phyloP scores from a whole-genome alignment of 805 yeast species.

The Schwanniomyces polymorphus region DNA sequence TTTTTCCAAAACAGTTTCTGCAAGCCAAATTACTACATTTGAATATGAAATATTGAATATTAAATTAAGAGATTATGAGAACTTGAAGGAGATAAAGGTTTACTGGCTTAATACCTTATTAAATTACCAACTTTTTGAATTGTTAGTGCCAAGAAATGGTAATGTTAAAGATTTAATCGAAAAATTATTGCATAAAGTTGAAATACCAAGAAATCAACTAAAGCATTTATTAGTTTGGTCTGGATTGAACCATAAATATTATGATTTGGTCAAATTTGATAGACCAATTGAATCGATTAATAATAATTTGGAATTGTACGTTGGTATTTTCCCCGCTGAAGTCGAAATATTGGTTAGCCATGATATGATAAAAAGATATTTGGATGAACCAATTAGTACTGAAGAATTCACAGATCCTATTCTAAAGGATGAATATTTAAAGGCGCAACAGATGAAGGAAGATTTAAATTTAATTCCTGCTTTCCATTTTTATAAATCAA shows the following conservation, averaged over 20 bases:
- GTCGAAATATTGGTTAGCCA: conserved; percentile 36
- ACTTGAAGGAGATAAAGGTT: conserved; percentile 62
- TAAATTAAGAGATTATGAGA: conserved; percentile 75
- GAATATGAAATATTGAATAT: conserved; percentile 79
- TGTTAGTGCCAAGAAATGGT: conserved; percentile 65
- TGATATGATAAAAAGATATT: conserved; percentile 30
- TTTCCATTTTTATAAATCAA: conserved; percentile 73
- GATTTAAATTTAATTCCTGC: conserved; percentile 56
- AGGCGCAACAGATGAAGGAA: conserved; percentile 23
- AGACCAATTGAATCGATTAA: conserved; percentile 31
- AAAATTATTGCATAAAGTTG: conserved; percentile 55
- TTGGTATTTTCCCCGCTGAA: conserved; percentile 45
- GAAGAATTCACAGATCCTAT: conserved; percentile 26
- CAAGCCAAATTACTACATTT: conserved; percentile 45
- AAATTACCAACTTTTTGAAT: conserved; percentile 66
- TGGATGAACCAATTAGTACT: conserved; percentile 16
- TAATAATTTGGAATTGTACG: conserved; percentile 36
- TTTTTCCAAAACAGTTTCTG: conserved; percentile 44
- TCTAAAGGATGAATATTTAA: conserved; percentile 20
- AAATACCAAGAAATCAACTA: conserved; percentile 47
- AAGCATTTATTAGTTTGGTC: conserved; percentile 60
- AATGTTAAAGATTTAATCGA: conserved; percentile 52
- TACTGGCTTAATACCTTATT: conserved; percentile 72
- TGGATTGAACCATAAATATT: conserved; percentile 38
- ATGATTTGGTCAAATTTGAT: conserved; percentile 38